Evolutionary conservation across 371 early-diverging fungal species (phyloP).

Genomic region (Lichtheimia ramosa): DNA sequence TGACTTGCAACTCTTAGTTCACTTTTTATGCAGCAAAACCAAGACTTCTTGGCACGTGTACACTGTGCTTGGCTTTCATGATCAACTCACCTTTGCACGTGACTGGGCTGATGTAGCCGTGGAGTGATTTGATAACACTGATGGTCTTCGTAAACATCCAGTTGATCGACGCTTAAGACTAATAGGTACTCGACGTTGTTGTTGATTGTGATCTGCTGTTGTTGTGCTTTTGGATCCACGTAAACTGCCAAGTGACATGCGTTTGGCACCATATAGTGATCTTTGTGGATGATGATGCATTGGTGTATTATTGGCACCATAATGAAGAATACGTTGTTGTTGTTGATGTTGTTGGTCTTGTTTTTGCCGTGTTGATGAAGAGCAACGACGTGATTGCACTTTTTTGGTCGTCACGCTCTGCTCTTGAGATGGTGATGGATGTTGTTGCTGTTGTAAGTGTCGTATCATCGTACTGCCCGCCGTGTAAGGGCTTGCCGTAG

Average conservation of each 20-base stretch:
- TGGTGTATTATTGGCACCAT: background rate
- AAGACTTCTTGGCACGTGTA: too few relatives aligned
- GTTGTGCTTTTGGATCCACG: constrained; percentile 38
- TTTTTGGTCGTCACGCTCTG: too few relatives aligned
- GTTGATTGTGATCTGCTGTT: constrained; percentile 29
- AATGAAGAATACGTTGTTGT: background rate
- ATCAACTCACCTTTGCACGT: too few relatives aligned
- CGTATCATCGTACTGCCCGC: constrained; percentile 2
- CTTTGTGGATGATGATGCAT: constrained; percentile 3
- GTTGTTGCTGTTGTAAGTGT: constrained; percentile 6
- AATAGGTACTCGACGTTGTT: constrained; percentile 14
- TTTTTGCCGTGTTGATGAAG: background rate
- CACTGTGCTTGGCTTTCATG: too few relatives aligned
- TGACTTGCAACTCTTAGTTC: too few relatives aligned
- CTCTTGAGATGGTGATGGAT: background rate
- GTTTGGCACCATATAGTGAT: constrained; percentile 20
- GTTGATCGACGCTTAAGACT: constrained; percentile 46
- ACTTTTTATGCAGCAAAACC: too few relatives aligned
- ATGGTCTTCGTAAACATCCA: constrained; percentile 31
- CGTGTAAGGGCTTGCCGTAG: constrained; percentile 6
- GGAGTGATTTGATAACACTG: constrained; percentile 8
- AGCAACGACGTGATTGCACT: too few relatives aligned
- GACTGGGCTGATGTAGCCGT: background rate
- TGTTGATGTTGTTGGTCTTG: background rate
- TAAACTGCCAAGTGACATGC: constrained; percentile 35